Base-by-base conservation (phyloP, 208 protist genomes). In the Trypanosoma conorhini region DNA sequence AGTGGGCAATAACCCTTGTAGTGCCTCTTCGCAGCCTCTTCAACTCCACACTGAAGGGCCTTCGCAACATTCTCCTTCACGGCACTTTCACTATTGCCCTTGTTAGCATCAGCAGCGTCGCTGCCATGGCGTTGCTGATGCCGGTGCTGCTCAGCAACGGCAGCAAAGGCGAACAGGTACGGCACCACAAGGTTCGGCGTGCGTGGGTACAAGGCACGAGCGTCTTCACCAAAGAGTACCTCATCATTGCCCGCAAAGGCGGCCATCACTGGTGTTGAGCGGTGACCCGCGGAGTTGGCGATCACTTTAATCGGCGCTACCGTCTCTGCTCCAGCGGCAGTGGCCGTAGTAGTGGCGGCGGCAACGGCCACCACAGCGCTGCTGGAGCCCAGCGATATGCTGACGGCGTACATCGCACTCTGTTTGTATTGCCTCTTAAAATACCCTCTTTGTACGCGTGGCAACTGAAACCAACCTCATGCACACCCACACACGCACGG, bases 161-260 rank as follows among this genome's bases (percentile, higher is more conserved):
- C 87, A 38, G 85, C 76, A 74, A 86, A 92, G 7, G 76, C 35
- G 68, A 96, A 94, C 24, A 96, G 51, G 58, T 89, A 94, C 13
- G 91, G 91, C 55, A 96, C 83, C 0, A 94, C 87, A 46, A 81
- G 82, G 35, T 91, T 68, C 5, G 91, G 88, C 56, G 91, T 77
- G 1, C 91, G 84, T 3, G 81, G 71, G 60, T 85, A 96, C 59
- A 76, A 64, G 24, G 87, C 78, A 44, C 86, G 54, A 3, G 89
- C 91, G 59, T 89, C 88, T 19, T 94, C 86, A 9, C 87, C 91
- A 73, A 94, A 94, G 4, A 96, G 76, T 13, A 92, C 30, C 69
- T 94, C 88, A 19, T 70, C 62, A 40, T 87, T 74, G 65, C 91
- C 87, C n/a, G 81, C 71, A 66, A 96, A 77, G 1, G 84, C 81